Base-by-base conservation (phyloP, 345 rosid species). In the Nasturtium officinale region DNA sequence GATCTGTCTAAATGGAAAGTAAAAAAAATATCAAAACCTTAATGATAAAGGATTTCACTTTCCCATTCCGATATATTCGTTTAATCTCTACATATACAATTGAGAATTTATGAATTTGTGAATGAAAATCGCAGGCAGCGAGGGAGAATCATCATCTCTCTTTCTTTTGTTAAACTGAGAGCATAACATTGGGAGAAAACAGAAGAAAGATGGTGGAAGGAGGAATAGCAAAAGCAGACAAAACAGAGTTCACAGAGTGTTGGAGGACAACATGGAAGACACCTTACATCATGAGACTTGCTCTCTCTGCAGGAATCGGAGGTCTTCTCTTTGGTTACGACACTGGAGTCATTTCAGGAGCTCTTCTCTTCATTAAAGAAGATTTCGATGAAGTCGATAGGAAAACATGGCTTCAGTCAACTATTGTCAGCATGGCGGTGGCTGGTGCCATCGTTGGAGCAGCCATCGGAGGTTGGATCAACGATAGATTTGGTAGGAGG, bases 341-440 rank as follows among this genome's bases (percentile, higher is more conserved):
- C 63, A 96, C 99, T 23, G 99, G 98, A 69, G 99, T 96, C 40
- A 91, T 90, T 16, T 96, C 99, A 0, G 98, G 96, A 6, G 97
- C 99, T 3, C 73, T 92, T 48, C 92, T 96, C 40, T 92, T 84
- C 76, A 92, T 92, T 21, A 80, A 59, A 10, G 97, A 92, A 0
- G 98, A 92, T 43, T 92, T 90, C 23, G 80, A 83, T 7, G 77
- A 76, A 1, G 97, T 92, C 20, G 82, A 86, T 15, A 79, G 48
- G 71, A 89, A 81, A 61, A 89, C 98, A 50, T 82, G 87, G 84
- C 81, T 91, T 13, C 97, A 94, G 82, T 92, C 89, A 52, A 79
- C 84, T 9, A 90, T 95, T 7, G 98, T 95, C 67, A 95, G 99
- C 69, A 88, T 87, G 87, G 88, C 89, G 0, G 97, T 95, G 17